A percentile compares a stretch with the other conserved stretches of the same genome.
Evolutionary conservation across 768 basidiomycete genomes (phyloP).

Genomic region (Lyophyllum shimeji): DNA sequence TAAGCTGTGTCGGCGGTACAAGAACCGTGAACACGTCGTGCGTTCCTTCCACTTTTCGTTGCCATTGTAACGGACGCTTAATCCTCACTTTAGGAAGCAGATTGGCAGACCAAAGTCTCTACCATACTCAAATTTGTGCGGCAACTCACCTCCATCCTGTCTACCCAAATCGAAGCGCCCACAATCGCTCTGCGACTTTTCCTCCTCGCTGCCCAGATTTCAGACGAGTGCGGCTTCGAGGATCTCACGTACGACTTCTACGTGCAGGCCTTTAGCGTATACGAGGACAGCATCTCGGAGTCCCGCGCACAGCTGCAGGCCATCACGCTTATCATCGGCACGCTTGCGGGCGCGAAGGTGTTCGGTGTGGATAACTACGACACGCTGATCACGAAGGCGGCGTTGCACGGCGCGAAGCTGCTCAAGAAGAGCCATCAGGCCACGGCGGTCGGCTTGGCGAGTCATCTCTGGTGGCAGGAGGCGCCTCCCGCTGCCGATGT

Average conservation of each 20-base stretch:
- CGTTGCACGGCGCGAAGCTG: constrained; percentile 91
- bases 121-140: constrained; percentile 92
- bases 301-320: constrained; percentile 94
- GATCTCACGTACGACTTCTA: constrained; percentile 97
- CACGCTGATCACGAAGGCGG: constrained; percentile 98
- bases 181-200: constrained; percentile 92
- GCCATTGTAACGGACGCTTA: neutral
- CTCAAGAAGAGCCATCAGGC: constrained; percentile 99
- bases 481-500: constrained; percentile 36
- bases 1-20: constrained; percentile 90
- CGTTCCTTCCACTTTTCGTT: constrained; percentile 18
- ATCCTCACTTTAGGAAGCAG: constrained; percentile 76
- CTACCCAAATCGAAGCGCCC: constrained; percentile 90
- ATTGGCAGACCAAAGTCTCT: constrained; percentile 86
- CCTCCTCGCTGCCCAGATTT: constrained; percentile 92
- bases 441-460: constrained; percentile 90
- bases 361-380: constrained; percentile 96
- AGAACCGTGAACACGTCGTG: constrained; percentile 73
- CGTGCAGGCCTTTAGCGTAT: constrained; percentile 96
- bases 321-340: constrained; percentile 94
- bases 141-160: constrained; percentile 89
- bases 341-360: constrained; percentile 85
- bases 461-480: constrained; percentile 99
- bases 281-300: constrained; percentile 97
- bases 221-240: constrained; percentile 93